Evolutionary conservation across 176 grass and related monocot genomes (phyloP), one percentile per base, ranked within the genome.

Genomic region (Aegilops tauschii): DNA sequence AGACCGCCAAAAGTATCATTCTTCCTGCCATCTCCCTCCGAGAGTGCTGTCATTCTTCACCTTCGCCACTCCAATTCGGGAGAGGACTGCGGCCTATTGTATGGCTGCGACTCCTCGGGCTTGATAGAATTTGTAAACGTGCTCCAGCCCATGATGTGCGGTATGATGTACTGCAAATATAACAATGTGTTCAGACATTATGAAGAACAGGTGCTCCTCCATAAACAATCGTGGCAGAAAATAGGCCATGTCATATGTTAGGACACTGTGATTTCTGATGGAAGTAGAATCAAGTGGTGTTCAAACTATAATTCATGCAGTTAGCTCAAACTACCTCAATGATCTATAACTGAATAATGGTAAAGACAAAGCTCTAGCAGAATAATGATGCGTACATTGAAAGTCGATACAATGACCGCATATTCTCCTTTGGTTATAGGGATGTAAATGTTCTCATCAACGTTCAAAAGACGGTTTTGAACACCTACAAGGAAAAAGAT

Each of bases 361-460:
- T 5, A 83, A 83, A 9, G 1, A 9, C 30, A 28, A 28, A 21
- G 9, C n/a, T 61, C 3, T 4, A 5, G 14, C 50, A 63, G 3
- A 47, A 81, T 5, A 34, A 76, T 17, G 40, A 18, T 39, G 52
- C 88, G 4, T 96, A 96, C 97, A 85, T 94, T 91, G 80, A 98
- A 92, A 86, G 90, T 85, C 16, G 97, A 96, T 70, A 87, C 92
- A 35, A 98, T 88, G 61, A 98, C 73, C 27, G 86, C 78, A 67
- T 94, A 96, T 81, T 98, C 97, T 34, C 91, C 92, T 87, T 92
- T 98, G 28, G 88, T 88, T 70, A 98, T 86, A 25, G 97, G 93
- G 81, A 98, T 92, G 76, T 96, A 94, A 77, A 98, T 96, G 90
- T 83, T 96, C 83, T 98, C 94, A 84, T 98, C 94, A 81, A 96